Evolutionary conservation across 2,329 filamentous ascomycete genomes (phyloP).

Genomic region (Lachnellula arida): DNA sequence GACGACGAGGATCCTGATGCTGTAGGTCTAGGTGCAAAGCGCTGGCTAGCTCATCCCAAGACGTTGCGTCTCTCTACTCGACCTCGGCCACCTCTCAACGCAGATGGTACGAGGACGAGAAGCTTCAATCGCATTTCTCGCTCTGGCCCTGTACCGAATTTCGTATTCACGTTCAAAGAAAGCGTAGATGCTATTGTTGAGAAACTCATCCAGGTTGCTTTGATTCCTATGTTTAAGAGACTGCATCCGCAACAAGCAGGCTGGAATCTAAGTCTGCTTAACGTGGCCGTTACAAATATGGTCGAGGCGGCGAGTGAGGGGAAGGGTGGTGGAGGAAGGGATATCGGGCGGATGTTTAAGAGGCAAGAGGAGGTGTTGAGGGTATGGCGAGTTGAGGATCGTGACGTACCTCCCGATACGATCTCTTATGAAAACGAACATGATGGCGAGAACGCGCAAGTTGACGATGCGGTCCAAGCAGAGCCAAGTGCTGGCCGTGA

Average conservation of each 20-base stretch:
- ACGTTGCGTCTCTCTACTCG: conserved; percentile 79
- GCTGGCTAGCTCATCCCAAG: conserved; percentile 76
- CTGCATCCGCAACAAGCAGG: conserved; percentile 59
- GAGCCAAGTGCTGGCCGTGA: conserved; percentile 30
- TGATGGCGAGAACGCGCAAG: background rate
- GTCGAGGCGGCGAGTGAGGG: conserved; percentile 44
- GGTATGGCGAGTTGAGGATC: conserved; percentile 58
- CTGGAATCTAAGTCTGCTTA: conserved; percentile 81
- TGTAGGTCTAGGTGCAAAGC: conserved; percentile 17
- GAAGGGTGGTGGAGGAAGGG: conserved; percentile 56
- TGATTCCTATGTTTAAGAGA: conserved; percentile 69
- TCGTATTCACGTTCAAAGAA: conserved; percentile 62
- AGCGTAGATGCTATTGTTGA: conserved; percentile 57
- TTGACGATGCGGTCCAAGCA: conserved; percentile 5
- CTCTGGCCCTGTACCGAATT: conserved; percentile 67
- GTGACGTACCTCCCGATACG: conserved; percentile 30
- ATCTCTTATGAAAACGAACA: background rate
- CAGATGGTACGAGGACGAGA: conserved; percentile 50
- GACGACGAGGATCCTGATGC: conserved; percentile 19
- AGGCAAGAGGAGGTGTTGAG: conserved; percentile 65
- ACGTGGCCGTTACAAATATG: conserved; percentile 87
- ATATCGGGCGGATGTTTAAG: conserved; percentile 81
- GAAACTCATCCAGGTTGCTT: conserved; percentile 61
- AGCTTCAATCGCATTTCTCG: conserved; percentile 69
- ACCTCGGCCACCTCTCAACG: conserved; percentile 48